phyloP scores from a whole-genome alignment of 1,284 basidiomycete species.

The Omphalotus olearius region DNA sequence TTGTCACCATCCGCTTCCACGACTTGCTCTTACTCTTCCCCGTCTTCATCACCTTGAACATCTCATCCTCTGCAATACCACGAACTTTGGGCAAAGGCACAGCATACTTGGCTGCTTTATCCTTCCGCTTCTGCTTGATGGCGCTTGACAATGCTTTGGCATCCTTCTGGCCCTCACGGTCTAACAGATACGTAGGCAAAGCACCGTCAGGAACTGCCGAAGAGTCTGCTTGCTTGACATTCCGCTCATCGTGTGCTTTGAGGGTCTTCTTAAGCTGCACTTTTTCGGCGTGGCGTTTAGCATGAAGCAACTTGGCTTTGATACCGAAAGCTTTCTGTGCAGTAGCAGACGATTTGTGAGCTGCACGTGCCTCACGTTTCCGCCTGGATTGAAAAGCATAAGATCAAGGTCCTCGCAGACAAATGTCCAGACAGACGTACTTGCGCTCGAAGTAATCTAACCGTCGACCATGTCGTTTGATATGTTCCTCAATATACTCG shows the following conservation, averaged over 20 bases:
- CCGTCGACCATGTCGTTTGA: constrained; percentile 82
- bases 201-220: constrained; percentile 83
- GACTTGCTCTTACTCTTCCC: constrained; percentile 96
- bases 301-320: constrained; percentile 97
- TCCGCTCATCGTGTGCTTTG: constrained; percentile 98
- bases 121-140: constrained; percentile 98
- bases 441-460: constrained; percentile 84
- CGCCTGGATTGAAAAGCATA: constrained; percentile 51
- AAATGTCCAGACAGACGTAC: constrained; percentile 39
- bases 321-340: constrained; percentile 96
- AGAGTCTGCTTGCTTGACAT: constrained; percentile 91
- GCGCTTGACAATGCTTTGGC: constrained; percentile 97
- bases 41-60: constrained; percentile 99
- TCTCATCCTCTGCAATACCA: constrained; percentile 99
- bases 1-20: constrained; percentile 99
- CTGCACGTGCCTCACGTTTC: constrained; percentile 88
- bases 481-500: constrained; percentile 90
- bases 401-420: too few relatives aligned
- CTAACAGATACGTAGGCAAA: constrained; percentile 91
- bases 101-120: constrained; percentile 97
- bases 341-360: constrained; percentile 82
- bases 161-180: constrained; percentile 96
- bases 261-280: constrained; percentile 99
- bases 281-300: constrained; percentile 95
- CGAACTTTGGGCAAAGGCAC: constrained; percentile 96